phyloP scores from a whole-genome alignment of 140 eudicot genomes.

The Flaveria floridana region DNA sequence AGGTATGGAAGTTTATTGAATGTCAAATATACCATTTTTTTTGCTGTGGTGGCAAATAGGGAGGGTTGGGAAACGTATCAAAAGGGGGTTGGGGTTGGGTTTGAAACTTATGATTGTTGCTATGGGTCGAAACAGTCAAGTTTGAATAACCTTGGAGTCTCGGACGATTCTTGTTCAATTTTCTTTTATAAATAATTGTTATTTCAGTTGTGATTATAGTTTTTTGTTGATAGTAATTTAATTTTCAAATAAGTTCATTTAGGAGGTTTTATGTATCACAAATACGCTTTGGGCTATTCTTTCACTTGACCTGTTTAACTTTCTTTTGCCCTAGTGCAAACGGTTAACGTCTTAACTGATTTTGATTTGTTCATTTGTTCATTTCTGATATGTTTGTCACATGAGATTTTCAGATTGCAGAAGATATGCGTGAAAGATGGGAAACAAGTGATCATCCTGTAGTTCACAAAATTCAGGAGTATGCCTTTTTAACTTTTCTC shows the following conservation, averaged over 20 bases:
- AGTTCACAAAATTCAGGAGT: constrained; percentile 92
- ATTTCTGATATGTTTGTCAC: constrained; percentile 14
- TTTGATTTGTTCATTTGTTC: not conserved
- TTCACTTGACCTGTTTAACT: not conserved
- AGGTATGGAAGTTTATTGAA: constrained; percentile 49
- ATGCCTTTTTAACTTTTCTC: constrained; percentile 26
- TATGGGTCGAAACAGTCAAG: not conserved
- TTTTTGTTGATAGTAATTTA: not conserved
- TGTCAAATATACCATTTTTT: not conserved
- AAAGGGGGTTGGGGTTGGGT: not conserved
- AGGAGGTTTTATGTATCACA: not conserved
- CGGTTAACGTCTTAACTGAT: not conserved
- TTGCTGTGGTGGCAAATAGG: not conserved
- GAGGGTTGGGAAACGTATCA: not conserved
- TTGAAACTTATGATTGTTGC: not conserved
- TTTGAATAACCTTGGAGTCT: not conserved
- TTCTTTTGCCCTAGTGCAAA: not conserved
- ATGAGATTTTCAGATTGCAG: constrained; percentile 64
- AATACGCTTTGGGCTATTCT: not conserved
- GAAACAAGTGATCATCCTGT: constrained; percentile 94
- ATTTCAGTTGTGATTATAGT: not conserved
- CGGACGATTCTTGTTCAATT: not conserved
- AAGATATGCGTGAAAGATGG: constrained; percentile 90
- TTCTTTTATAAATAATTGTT: not conserved
- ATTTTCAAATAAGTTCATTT: not conserved